phyloP scores from a whole-genome alignment of 1,284 basidiomycete genomes.

The Ustilago curta region DNA sequence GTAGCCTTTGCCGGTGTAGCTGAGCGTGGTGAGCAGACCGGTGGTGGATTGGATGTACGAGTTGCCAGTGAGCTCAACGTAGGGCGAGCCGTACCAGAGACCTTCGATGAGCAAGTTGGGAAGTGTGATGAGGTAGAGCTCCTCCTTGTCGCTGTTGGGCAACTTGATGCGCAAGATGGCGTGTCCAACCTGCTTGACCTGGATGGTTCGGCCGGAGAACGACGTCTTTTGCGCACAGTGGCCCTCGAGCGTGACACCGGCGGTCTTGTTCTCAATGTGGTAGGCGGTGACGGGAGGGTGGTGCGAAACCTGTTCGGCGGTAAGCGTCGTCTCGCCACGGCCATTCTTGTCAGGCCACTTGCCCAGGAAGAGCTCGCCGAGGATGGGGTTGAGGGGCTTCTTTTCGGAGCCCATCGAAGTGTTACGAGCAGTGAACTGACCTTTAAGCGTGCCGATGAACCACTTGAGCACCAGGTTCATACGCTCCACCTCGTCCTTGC shows the following conservation, averaged over 20 bases:
- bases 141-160: slow-evolving; percentile 73
- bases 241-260: slow-evolving; percentile 84
- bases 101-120: slow-evolving; percentile 72
- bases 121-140: slow-evolving; percentile 88
- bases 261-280: slow-evolving; percentile 84
- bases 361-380: slow-evolving; percentile 90
- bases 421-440: slow-evolving; percentile 81
- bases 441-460: slow-evolving; percentile 80
- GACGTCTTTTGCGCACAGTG: slow-evolving; percentile 95
- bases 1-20: slow-evolving; percentile 92
- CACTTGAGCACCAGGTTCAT: slow-evolving; percentile 67
- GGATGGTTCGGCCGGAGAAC: slow-evolving; percentile 78
- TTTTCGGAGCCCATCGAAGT: slow-evolving; percentile 85
- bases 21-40: slow-evolving; percentile 77
- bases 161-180: slow-evolving; percentile 82
- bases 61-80: slow-evolving; percentile 88
- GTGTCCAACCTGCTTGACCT: slow-evolving; percentile 96
- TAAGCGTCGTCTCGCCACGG: slow-evolving; percentile 85
- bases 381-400: slow-evolving; percentile 94
- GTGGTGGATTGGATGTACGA: slow-evolving; percentile 86
- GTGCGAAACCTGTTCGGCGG: slow-evolving; percentile 84
- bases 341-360: slow-evolving; percentile 84
- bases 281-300: slow-evolving; percentile 74
- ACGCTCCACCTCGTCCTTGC: slow-evolving; percentile 66
- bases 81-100: slow-evolving; percentile 74